These are phyloP conservation scores for Isoetes taiwanensis DNA, from an alignment of 75 land plant genomes.

Conservation along the genomic window DNA sequence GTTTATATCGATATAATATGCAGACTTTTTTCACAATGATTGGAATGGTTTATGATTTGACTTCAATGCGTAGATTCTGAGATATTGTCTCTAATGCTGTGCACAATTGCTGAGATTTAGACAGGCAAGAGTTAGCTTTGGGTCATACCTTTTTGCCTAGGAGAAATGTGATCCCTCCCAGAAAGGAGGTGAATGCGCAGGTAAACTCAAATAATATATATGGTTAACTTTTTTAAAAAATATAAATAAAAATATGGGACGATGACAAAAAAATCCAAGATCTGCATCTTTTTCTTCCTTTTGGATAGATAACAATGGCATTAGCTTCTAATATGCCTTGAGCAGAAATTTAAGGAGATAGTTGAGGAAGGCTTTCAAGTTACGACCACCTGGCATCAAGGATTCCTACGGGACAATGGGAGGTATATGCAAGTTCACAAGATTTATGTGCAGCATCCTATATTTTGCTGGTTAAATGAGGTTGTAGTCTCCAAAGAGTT, in stretches of 20 bases:
- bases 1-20: background rate
- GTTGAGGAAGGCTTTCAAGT: constrained; percentile 2
- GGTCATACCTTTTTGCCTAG: background rate
- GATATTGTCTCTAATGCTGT: too few relatives aligned
- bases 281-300: background rate
- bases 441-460: too few relatives aligned
- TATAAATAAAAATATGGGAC: background rate
- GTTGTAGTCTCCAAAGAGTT: background rate
- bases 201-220: background rate
- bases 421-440: too few relatives aligned
- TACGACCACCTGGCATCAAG: background rate
- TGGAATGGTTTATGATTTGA: background rate
- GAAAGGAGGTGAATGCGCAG: background rate
- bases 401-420: background rate
- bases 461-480: too few relatives aligned
- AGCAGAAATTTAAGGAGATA: background rate
- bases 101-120: too few relatives aligned
- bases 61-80: background rate
- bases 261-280: background rate
- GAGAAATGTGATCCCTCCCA: background rate
- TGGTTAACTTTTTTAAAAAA: background rate
- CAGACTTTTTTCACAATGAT: background rate
- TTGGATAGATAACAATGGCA: background rate
- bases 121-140: background rate
- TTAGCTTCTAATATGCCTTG: background rate